Evolutionary conservation across 2,329 filamentous ascomycete species (phyloP).

Genomic region (Hirsutella rhossiliensis): DNA sequence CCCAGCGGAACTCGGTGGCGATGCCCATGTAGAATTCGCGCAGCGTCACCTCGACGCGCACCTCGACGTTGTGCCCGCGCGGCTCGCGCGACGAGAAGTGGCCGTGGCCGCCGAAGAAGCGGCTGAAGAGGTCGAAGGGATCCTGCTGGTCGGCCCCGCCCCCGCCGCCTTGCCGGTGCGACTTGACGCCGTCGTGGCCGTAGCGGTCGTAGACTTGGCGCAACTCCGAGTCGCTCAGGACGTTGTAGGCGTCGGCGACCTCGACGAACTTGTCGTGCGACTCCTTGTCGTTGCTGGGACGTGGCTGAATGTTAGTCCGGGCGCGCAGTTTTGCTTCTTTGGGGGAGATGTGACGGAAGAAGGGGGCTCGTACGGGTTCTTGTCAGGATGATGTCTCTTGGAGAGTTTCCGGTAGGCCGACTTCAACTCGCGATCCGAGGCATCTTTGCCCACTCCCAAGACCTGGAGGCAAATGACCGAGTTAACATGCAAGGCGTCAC

Average conservation of each 20-base stretch:
- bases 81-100: slow-evolving; percentile 69
- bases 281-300: slow-evolving; percentile 55
- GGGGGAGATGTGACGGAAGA: background rate
- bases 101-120: slow-evolving; percentile 88
- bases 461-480: slow-evolving; percentile 35
- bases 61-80: slow-evolving; percentile 79
- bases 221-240: slow-evolving; percentile 65
- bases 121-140: slow-evolving; percentile 90
- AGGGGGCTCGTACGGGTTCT: slow-evolving; percentile 66
- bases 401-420: slow-evolving; percentile 82
- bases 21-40: slow-evolving; percentile 88
- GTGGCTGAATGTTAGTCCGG: background rate
- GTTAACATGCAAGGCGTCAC: background rate
- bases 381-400: slow-evolving; percentile 96
- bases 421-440: slow-evolving; percentile 82
- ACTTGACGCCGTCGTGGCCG: slow-evolving; percentile 81
- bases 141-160: slow-evolving; percentile 50
- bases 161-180: slow-evolving; percentile 56
- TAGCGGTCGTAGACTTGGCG: slow-evolving; percentile 90
- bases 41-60: slow-evolving; percentile 66
- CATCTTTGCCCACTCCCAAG: slow-evolving; percentile 66
- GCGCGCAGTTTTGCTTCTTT: background rate
- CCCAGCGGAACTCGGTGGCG: slow-evolving; percentile 75
- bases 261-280: slow-evolving; percentile 88
- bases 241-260: slow-evolving; percentile 90